These are phyloP conservation scores for Colletotrichum sp. DNA, from an alignment of 2,329 filamentous ascomycete species.

Conservation along the genomic window DNA sequence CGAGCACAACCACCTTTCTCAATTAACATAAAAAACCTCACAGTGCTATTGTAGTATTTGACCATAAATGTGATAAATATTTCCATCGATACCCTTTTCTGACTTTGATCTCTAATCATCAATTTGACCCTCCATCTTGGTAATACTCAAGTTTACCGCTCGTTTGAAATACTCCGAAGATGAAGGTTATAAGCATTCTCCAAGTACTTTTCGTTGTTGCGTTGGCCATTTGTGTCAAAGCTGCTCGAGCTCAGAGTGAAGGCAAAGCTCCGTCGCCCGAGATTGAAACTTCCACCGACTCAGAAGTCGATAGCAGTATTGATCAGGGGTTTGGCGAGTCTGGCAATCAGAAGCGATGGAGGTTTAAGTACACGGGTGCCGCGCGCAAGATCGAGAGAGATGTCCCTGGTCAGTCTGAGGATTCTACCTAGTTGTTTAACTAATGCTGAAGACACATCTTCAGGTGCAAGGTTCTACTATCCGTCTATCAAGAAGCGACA, in stretches of 20 bases:
- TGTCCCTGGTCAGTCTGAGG: background rate
- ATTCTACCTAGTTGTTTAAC: background rate
- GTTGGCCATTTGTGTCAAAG: background rate
- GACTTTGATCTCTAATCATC: background rate
- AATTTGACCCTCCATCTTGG: background rate
- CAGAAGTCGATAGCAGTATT: background rate
- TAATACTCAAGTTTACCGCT: fast-evolving
- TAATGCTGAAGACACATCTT: background rate
- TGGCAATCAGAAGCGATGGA: background rate
- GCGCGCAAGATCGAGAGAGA: background rate
- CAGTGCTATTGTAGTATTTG: no score
- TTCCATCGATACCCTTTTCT: background rate
- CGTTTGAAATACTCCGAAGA: background rate
- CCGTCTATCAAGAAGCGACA: background rate
- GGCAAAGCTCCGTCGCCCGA: background rate
- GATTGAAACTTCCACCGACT: background rate
- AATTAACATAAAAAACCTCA: no score
- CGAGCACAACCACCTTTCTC: no score
- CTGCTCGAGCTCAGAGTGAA: background rate
- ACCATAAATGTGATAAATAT: background rate
- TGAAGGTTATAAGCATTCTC: background rate
- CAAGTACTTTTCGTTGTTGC: background rate
- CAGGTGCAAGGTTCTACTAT: background rate
- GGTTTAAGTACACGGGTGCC: background rate
- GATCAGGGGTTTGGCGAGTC: background rate